phyloP scores from a whole-genome alignment of 495 filamentous ascomycete genomes.

The Hypoxylon rickii region DNA sequence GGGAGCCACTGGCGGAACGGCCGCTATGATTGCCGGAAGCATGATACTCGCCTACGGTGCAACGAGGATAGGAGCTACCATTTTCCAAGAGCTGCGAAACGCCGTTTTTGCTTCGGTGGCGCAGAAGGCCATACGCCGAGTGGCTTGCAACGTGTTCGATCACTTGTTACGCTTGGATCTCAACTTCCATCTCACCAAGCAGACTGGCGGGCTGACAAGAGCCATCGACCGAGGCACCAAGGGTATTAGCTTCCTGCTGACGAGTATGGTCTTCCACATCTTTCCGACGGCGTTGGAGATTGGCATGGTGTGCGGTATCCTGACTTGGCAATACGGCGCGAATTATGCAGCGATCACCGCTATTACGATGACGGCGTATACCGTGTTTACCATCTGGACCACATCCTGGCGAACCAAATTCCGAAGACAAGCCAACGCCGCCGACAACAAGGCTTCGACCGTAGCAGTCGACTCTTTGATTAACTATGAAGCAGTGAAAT shows the following conservation, averaged over 20 bases:
- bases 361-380: slow-evolving; percentile 88
- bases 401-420: slow-evolving; percentile 98
- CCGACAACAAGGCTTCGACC: slow-evolving; percentile 93
- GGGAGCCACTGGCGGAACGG: slow-evolving; percentile 77
- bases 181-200: slow-evolving; percentile 89
- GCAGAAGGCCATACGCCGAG: slow-evolving; percentile 90
- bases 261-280: slow-evolving; percentile 98
- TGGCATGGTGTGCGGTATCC: slow-evolving; percentile 86
- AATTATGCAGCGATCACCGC: slow-evolving; percentile 92
- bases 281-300: slow-evolving; percentile 94
- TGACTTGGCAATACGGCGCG: slow-evolving; percentile 93
- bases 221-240: slow-evolving; percentile 97
- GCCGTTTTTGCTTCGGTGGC: slow-evolving; percentile 96
- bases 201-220: slow-evolving; percentile 91
- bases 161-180: slow-evolving; percentile 88
- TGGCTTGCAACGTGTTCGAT: slow-evolving; percentile 89
- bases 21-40: slow-evolving; percentile 83
- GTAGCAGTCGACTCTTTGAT: slow-evolving; percentile 95
- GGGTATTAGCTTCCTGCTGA: slow-evolving; percentile 94
- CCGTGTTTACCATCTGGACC: slow-evolving; percentile 91
- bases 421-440: slow-evolving; percentile 89
- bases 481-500: slow-evolving; percentile 99
- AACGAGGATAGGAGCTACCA: slow-evolving; percentile 81
- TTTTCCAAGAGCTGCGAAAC: slow-evolving; percentile 92
- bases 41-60: slow-evolving; percentile 92